Percentiles rank a stretch among this genome's conserved stretches.
Evolutionary conservation across 306 rosid species (phyloP).

Genomic region (Quercus aquifolioides): DNA sequence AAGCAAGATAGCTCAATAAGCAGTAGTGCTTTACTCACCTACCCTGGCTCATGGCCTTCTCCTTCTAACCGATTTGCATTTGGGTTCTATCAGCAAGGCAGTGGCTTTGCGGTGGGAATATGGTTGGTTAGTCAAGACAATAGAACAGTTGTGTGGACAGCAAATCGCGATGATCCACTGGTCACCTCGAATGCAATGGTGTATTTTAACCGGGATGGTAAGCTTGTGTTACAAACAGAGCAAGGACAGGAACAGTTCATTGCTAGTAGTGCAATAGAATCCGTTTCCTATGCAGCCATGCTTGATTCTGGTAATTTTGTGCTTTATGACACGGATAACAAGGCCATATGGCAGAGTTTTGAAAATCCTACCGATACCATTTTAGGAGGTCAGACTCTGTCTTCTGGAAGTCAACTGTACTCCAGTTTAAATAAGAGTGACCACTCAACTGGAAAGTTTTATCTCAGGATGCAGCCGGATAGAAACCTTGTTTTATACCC

Average conservation of each 20-base stretch:
- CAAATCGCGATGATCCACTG: no score
- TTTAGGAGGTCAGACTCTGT: not conserved
- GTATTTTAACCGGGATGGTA: no score
- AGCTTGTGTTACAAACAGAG: no score
- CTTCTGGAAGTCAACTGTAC: not conserved
- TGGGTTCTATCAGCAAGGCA: no score
- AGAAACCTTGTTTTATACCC: not conserved
- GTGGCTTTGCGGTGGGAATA: no score
- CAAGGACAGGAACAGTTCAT: not conserved
- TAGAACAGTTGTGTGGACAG: no score
- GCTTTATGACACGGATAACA: not conserved
- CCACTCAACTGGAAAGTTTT: not conserved
- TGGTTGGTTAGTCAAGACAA: no score
- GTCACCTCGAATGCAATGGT: no score
- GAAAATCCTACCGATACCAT: not conserved
- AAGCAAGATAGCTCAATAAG: no score
- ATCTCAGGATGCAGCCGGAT: not conserved
- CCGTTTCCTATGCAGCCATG: not conserved
- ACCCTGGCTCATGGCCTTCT: no score
- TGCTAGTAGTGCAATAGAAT: accelerated
- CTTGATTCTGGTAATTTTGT: not conserved
- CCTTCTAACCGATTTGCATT: no score
- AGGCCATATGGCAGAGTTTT: not conserved
- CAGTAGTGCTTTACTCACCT: no score
- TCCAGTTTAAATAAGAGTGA: not conserved